A percentile compares a stretch with the other conserved stretches of the same genome.
These are phyloP conservation scores for Blakeslea trispora DNA, from an alignment of 371 early-diverging fungal genomes.

Conservation along the genomic window DNA sequence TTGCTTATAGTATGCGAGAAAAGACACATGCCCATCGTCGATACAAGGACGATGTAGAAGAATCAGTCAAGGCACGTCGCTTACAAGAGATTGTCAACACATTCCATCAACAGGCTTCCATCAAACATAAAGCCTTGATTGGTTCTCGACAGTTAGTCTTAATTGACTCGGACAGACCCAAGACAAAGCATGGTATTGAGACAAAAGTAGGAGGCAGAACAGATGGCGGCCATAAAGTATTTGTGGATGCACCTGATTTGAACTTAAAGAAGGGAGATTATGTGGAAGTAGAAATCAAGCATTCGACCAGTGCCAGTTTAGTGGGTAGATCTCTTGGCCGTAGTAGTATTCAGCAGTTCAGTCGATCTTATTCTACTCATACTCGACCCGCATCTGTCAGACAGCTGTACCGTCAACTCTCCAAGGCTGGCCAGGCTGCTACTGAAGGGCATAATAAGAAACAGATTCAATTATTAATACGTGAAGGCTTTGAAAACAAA, in stretches of 20 bases:
- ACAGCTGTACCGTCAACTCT: slow-evolving; percentile 24
- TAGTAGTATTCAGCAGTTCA: slow-evolving; percentile 26
- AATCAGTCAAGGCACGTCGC: slow-evolving; percentile 59
- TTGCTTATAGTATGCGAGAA: slow-evolving; percentile 80
- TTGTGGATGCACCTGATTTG: slow-evolving; percentile 34
- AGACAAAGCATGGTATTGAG: slow-evolving; percentile 40
- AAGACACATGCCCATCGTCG: slow-evolving; percentile 77
- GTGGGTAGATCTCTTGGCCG: slow-evolving; percentile 21
- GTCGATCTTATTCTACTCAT: slow-evolving; percentile 7
- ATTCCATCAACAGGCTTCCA: slow-evolving; percentile 63
- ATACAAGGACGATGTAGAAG: slow-evolving; percentile 69
- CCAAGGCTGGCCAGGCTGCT: slow-evolving; percentile 21
- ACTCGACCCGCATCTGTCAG: no score
- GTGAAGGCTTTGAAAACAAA: slow-evolving; percentile 25
- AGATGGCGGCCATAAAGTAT: slow-evolving; percentile 62
- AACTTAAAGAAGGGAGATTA: slow-evolving; percentile 35
- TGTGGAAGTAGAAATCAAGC: slow-evolving; percentile 33
- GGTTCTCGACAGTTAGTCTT: slow-evolving; percentile 63
- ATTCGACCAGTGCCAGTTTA: slow-evolving; percentile 42
- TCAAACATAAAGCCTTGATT: slow-evolving; percentile 54
- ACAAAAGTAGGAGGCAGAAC: slow-evolving; percentile 52
- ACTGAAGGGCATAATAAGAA: slow-evolving; percentile 6
- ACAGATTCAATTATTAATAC: slow-evolving; percentile 18
- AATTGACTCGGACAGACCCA: slow-evolving; percentile 60
- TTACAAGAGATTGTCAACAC: slow-evolving; percentile 67